Base-by-base conservation (phyloP, 2,329 filamentous ascomycete genomes). In the Colletotrichum lupini region DNA sequence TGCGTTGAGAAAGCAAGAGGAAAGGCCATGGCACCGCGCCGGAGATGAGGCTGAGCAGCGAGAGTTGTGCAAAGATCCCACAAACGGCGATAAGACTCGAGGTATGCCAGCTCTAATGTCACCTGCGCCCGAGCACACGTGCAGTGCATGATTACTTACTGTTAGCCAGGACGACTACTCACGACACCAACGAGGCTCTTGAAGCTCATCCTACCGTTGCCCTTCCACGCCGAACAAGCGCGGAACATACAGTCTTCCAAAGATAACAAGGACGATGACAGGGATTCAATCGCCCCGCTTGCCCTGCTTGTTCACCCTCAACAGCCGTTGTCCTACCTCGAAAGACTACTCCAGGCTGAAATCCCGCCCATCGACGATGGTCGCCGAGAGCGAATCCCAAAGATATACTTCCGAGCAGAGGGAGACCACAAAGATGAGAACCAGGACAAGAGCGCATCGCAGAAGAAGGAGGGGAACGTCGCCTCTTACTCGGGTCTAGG, bases 281-380 rank as follows among this genome's bases (percentile, higher is more conserved):
- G 79, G 46, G 82, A 84, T 59, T 77, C 74, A 83, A 91, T 96
- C n/a, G 94, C 97, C 77, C 95, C 95, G 0, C 86, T 98, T 14
- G 95, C 95, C 1, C 88, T 98, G 0, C 90, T 98, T 2, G 89
- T 98, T 0, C 95, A 98, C 77, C 95, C 95, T 0, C 94, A 97
- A 75, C 95, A 98, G 79, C 95, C 95, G 0, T 87, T 98, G 3
- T 97, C 94, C 9, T 97, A 98, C 81, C 91, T 98, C 55, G 94
- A 97, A 81, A 91, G 94, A 9, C 85, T 98, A 3, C 95, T 98
- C 59, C 95, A 98, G 79, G 93, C 94, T 66, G 95, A 98, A 81
- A 86, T 98, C 0, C 94, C 94, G 0, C 90, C 90, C 0, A 86
- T 96, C 1, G 85, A 88, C 1, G 88, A 91, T 60, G 90, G 92